Base-by-base conservation (phyloP, 2,329 filamentous ascomycete genomes). In the Diplodia seriata region DNA sequence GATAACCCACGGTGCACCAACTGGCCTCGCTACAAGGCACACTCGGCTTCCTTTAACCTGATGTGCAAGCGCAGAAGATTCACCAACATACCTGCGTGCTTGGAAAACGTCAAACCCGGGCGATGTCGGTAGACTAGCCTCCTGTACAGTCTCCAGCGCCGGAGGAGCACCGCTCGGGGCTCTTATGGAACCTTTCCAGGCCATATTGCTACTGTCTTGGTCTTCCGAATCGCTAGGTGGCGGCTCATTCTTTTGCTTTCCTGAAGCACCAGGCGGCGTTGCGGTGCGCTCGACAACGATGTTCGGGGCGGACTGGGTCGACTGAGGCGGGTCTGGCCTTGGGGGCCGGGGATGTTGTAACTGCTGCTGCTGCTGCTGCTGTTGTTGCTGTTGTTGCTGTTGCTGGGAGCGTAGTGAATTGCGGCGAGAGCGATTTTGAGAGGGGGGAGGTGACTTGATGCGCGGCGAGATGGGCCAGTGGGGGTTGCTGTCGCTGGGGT, bases 141-240 rank as follows among this genome's bases (percentile, higher is more conserved):
- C 94, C 76, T 97, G 91, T 18, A 98, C 94, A 0, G 95, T 97
- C 80, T 97, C 94, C 68, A 97, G 82, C 57, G 87, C 87, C 59
- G 89, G 85, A 63, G 85, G 86, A 68, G 70, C 72, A 63, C 84
- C 86, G 75, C 84, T 88, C 64, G 85, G 83, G 69, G 85, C 86
- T 71, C 89, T 87, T 75, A 78, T 73, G 14, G 78, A 74, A 15
- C 73, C 76, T 71, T 83, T 83, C 49, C 64, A 38, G 26, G 40
- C 53, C 57, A 79, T 75, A 67, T 73, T 76, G 68, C 76, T 68
- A 29, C 71, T 71, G 49, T 73, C 70, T 65, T 80, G 78, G 65
- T 79, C 75, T 20, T 81, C 80, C 36, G 74, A 71, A 65, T 79
- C 79, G 72, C 74, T 77, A 11, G 66, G 49, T 18, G 36, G 47